These are phyloP conservation scores for Yamadazyma sp. DNA, from an alignment of 1,139 yeast species.

Conservation along the genomic window DNA sequence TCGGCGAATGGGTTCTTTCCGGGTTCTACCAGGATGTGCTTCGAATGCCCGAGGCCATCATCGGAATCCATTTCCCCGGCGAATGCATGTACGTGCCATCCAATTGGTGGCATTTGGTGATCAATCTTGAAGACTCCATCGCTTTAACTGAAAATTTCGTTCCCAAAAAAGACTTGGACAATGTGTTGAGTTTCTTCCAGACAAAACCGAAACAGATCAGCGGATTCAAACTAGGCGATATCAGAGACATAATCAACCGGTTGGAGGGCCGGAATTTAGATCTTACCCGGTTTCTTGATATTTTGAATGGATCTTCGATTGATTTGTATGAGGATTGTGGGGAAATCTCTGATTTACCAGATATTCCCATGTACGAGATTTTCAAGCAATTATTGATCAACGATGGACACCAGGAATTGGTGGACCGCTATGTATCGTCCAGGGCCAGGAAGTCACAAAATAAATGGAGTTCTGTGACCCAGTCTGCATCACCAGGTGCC, in stretches of 20 bases:
- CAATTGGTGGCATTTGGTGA: slow-evolving; percentile 96
- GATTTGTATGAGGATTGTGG: slow-evolving; percentile 46
- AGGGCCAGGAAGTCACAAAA: slow-evolving; percentile 20
- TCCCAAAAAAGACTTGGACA: slow-evolving; percentile 57
- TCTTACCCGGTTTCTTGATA: slow-evolving; percentile 7
- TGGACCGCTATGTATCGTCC: slow-evolving; percentile 28
- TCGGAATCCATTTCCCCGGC: slow-evolving; percentile 78
- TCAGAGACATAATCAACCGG: slow-evolving; percentile 36
- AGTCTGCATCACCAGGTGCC: slow-evolving; percentile 7
- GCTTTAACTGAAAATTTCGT: slow-evolving; percentile 89
- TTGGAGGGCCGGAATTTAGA: slow-evolving; percentile 19
- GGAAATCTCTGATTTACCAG: slow-evolving; percentile 33
- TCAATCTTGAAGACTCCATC: slow-evolving; percentile 74
- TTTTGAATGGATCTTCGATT: slow-evolving; percentile 12
- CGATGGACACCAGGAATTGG: slow-evolving; percentile 31
- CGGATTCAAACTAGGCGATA: slow-evolving; percentile 67
- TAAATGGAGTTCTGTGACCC: slow-evolving; percentile 17
- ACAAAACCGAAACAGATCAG: slow-evolving; percentile 69
- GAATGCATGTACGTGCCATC: slow-evolving; percentile 88
- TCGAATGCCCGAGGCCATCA: slow-evolving; percentile 50
- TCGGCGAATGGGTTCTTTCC: slow-evolving; percentile 86
- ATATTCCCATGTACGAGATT: slow-evolving; percentile 60
- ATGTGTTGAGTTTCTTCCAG: slow-evolving; percentile 67
- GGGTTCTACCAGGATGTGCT: slow-evolving; percentile 71
- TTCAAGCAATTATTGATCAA: slow-evolving; percentile 46